A percentile compares a stretch with the other conserved stretches of the same genome.
Conservation (phyloP, 2,329 filamentous ascomycete genomes). For the Sporothrix euskadiensis region DNA sequence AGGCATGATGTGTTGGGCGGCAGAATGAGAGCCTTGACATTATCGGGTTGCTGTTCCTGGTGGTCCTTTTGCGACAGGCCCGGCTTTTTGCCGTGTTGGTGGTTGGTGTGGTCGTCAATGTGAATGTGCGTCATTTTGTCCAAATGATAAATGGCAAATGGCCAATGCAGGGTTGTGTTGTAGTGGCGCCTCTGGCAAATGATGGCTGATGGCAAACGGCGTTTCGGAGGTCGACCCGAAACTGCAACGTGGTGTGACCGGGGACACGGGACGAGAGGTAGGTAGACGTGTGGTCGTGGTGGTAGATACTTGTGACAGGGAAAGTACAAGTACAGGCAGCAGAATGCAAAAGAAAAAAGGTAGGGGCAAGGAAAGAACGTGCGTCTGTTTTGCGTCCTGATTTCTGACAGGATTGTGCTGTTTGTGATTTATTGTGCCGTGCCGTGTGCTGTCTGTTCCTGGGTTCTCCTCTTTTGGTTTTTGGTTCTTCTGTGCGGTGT, state of each 20-base stretch:
- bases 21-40: slow-evolving; percentile 15
- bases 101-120: not conserved
- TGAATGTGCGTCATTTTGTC: slow-evolving; percentile 16
- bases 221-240: not conserved
- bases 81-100: not conserved
- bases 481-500: no score
- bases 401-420: not conserved
- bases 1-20: slow-evolving; percentile 27
- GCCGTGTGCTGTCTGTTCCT: not conserved
- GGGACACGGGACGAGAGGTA: not conserved
- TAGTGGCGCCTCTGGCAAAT: not conserved
- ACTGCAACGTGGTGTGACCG: slow-evolving; percentile 7
- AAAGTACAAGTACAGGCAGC: not conserved
- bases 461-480: not conserved
- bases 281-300: not conserved
- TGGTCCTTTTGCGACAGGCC: not conserved
- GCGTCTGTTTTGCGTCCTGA: not conserved
- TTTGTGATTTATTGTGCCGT: not conserved
- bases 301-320: not conserved
- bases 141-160: not conserved
- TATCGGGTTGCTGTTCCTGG: not conserved
- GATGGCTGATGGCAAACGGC: not conserved
- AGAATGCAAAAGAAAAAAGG: not conserved
- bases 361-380: not conserved
- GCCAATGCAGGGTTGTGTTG: not conserved